Evolutionary conservation across 257 asterid species (phyloP).

Genomic region (Orobanche coerulescens): DNA sequence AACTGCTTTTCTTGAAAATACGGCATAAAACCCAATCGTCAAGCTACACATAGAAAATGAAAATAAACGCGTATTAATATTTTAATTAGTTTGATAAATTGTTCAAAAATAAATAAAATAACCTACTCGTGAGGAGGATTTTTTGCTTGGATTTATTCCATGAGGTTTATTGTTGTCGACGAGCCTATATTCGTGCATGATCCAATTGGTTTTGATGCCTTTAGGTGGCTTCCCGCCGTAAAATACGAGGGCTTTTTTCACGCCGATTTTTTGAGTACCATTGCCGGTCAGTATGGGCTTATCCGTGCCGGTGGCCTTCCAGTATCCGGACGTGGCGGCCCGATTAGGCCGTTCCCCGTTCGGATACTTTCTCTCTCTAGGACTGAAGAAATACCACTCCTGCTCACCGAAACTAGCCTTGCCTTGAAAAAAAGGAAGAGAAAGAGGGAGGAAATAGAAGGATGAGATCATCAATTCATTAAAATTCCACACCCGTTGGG

Average conservation of each 20-base stretch:
- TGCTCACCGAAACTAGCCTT: constrained; percentile 43
- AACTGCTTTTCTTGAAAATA: constrained; percentile 33
- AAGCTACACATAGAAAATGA: constrained; percentile 18
- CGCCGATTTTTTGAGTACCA: constrained; percentile 28
- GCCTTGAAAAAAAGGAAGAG: constrained; percentile 20
- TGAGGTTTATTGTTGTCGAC: constrained; percentile 26
- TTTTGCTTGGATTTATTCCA: constrained; percentile 22
- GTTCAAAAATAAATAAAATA: not conserved
- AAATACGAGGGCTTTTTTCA: constrained; percentile 38
- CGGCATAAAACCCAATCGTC: constrained; percentile 53
- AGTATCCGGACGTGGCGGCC: constrained; percentile 40
- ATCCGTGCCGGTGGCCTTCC: constrained; percentile 47
- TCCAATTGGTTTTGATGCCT: constrained; percentile 37
- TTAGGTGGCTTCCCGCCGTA: constrained; percentile 41
- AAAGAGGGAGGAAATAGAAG: too few species aligned
- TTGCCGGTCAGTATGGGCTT: constrained; percentile 29
- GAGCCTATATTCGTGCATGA: constrained; percentile 46
- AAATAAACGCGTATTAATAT: not conserved
- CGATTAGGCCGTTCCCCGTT: constrained; percentile 44
- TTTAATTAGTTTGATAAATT: not conserved
- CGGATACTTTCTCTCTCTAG: constrained; percentile 37
- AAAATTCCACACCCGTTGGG: too few species aligned
- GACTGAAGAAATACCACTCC: constrained; percentile 48
- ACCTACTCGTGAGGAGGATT: constrained; percentile 33
- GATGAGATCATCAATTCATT: too few species aligned